Conservation (phyloP, 768 basidiomycete genomes). For the Boletus vinaceobasis region DNA sequence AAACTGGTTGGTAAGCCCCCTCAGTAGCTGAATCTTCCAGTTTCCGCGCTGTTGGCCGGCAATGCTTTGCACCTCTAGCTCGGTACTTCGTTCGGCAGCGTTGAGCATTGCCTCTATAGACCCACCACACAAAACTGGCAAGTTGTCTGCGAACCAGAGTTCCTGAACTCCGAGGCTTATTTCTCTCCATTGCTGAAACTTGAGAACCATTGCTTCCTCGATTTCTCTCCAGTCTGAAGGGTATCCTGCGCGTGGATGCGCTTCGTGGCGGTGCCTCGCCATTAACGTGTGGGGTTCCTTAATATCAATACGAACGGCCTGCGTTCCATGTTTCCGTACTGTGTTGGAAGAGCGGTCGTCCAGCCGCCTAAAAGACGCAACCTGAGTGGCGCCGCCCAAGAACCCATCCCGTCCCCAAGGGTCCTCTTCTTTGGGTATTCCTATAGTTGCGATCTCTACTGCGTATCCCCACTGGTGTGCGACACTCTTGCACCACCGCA, state of each 20-base stretch:
- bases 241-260: conserved; percentile 46
- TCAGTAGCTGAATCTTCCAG: conserved; percentile 32
- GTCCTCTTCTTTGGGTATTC: conserved; percentile 56
- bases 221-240: conserved; percentile 47
- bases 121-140: conserved; percentile 35
- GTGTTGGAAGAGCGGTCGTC: conserved; percentile 34
- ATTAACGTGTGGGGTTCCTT: conserved; percentile 44
- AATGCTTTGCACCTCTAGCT: conserved; percentile 23
- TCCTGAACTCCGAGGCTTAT: conserved; percentile 42
- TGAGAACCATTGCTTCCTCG: conserved; percentile 43
- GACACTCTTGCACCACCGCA: conserved; percentile 50
- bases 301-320: conserved; percentile 1
- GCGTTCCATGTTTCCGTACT: conserved; percentile 25
- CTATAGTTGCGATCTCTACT: conserved; percentile 58
- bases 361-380: conserved; percentile 56
- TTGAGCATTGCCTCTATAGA: conserved; percentile 29
- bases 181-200: conserved; percentile 55
- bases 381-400: conserved; percentile 64
- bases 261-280: conserved; percentile 44
- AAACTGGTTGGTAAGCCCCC: conserved; percentile 10
- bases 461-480: conserved; percentile 72
- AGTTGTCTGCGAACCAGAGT: conserved; percentile 45
- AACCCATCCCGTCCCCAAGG: conserved; percentile 67
- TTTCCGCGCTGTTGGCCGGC: conserved; percentile 17
- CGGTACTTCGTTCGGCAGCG: conserved; percentile 21